phyloP scores from a whole-genome alignment of 495 filamentous ascomycete genomes.

The Darksidea phi region DNA sequence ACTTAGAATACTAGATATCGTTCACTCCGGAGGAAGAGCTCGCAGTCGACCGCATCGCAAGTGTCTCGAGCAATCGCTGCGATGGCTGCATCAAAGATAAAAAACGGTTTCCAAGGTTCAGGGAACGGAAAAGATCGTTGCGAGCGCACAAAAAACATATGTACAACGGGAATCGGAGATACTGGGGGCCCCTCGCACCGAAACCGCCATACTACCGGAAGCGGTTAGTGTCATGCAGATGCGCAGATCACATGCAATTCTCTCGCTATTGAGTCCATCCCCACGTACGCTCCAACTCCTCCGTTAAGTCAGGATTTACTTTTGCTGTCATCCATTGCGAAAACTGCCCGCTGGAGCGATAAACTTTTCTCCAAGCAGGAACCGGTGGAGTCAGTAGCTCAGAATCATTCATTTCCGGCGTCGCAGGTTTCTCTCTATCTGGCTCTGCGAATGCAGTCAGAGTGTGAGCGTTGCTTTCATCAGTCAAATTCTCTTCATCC shows the following conservation, averaged over 20 bases:
- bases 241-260: not conserved
- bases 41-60: too few species aligned
- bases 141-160: too few species aligned
- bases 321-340: not conserved
- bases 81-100: too few species aligned
- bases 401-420: not conserved
- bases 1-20: too few species aligned
- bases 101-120: too few species aligned
- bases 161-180: too few species aligned
- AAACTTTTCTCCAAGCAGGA: not conserved
- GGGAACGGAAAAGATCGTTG: too few species aligned
- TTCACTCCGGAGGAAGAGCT: too few species aligned
- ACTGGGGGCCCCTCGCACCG: too few species aligned
- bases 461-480: not conserved
- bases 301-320: constrained; percentile 4
- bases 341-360: not conserved
- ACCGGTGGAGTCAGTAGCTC: not conserved
- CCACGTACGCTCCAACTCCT: not conserved
- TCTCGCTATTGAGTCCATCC: not conserved
- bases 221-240: too few species aligned
- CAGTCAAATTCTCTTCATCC: not conserved
- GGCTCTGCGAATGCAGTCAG: not conserved
- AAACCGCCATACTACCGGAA: too few species aligned
- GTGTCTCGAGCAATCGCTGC: too few species aligned
- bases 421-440: not conserved